Evolutionary conservation across 2,329 filamentous ascomycete genomes (phyloP), one percentile per base, ranked within the genome.

Genomic region (Xylariaceae sp.): DNA sequence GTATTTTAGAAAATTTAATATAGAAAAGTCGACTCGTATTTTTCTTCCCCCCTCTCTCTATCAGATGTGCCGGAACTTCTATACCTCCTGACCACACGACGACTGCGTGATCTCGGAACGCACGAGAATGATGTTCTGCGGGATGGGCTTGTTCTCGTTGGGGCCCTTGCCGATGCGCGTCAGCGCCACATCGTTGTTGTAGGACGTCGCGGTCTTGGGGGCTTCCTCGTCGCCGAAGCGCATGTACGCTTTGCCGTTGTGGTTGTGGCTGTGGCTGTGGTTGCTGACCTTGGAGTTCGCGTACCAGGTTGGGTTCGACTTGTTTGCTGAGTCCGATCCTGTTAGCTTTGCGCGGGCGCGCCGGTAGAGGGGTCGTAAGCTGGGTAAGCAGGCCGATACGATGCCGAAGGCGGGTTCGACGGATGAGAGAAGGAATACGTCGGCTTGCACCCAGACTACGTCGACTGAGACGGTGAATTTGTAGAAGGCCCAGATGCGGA

Each of bases 391-490:
- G 11, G 72, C 73, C 34, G 70, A 73, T 9, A 75, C 66, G 54
- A 75, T 73, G n/a, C 71, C 73, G 9, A 72, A 66, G 17, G 68
- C 70, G 7, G 72, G 68, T 59, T 74, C 73, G 34, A 74, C 63
- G 42, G 66, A 70, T 6, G 72, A 73, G 67, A 73, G 71, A 6
- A 72, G 65, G 59, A 73, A 72, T 17, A 69, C 67, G 17, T 68
- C 61, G 47, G 65, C 68, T 51, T 70, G 64, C 13, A 64, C 65
- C 68, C 69, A 73, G 3, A 69, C 69, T 11, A 73, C 23, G 53
- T 72, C 68, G 3, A 52, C 18, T 51, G 62, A 57, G 3, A 65
- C 35, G 13, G 64, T 66, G 52, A 70, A 67, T 50, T 58, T 55
- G 53, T 60, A 61, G 39, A 72, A 64, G 15, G 68, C 65, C 54